Percentiles rank a stretch among this genome's conserved stretches.
Conservation (phyloP, 441 rosid species). For the Pelargonium citronellum region DNA sequence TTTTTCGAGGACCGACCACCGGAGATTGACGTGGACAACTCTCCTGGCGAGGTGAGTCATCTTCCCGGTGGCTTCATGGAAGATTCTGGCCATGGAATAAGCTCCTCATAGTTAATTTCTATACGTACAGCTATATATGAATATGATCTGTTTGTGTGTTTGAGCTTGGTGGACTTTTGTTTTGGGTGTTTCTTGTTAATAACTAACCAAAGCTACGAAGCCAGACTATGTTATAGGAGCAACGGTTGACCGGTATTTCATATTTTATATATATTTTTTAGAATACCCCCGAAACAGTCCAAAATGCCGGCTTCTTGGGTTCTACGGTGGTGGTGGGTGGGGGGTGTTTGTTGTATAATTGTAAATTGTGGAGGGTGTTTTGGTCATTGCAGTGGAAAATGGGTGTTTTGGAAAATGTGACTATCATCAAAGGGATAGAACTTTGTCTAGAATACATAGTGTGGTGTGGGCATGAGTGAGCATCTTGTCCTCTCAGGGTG, state of each 20-base stretch:
- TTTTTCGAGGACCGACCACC: background rate
- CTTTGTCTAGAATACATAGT: background rate
- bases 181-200: background rate
- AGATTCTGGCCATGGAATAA: background rate
- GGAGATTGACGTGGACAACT: background rate
- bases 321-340: background rate
- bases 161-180: background rate
- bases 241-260: background rate
- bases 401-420: background rate
- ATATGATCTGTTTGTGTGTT: background rate
- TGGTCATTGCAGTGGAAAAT: background rate
- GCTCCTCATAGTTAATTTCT: background rate
- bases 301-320: background rate
- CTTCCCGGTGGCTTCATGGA: background rate
- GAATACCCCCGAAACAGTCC: background rate
- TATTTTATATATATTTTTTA: too few relatives aligned
- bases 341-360: background rate
- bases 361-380: background rate
- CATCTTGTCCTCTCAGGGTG: background rate
- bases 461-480: background rate
- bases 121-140: too few relatives aligned
- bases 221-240: background rate
- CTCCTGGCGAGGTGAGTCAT: conserved; percentile 4
- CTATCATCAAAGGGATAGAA: background rate
- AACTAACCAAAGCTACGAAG: background rate